Base-by-base conservation (phyloP, 352 stramenopile genomes). In the Phytophthora litchii region DNA sequence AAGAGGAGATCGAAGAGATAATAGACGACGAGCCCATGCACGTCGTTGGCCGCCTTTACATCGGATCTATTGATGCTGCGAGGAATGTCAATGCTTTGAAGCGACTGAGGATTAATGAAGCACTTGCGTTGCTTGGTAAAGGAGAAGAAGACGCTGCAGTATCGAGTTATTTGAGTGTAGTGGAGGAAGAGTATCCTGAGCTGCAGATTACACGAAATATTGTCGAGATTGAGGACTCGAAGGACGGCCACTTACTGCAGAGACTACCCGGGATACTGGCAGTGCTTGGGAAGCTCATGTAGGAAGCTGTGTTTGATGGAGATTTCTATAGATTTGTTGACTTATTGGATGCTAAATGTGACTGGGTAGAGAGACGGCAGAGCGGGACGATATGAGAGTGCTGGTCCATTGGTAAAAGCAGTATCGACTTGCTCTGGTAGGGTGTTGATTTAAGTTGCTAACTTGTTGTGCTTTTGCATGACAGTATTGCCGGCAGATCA, bases 61-160 rank as follows among this genome's bases (percentile, higher is more conserved):
- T 92, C 4, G 80, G 83, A 8, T 89, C 83, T 2, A 83, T 92
- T 23, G 83, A 92, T 47, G 83, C 83, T 3, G 79, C 80, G 43
- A 62, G 50, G 45, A 92, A 92, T 50, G 11, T 34, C 5, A 17
- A 5, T 0, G 80, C 68, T 36, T 56, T 91, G 27, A 47, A 54
- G 11, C 35, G 45, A 40, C 56, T 67, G 32, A 67, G 69, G 38
- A 78, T 92, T 37, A 52, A 64, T n/a, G 63, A 64, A 13, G 52
- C 67, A 2, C 50, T 92, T 12, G 68, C 72, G 27, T 57, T 92
- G 35, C 64, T 91, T 2, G 69, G 63, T 2, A 21, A 34, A 16
- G 57, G 61, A 11, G 60, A 60, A 29, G 72, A 81, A 35, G 47
- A 52, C 32, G 59, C 20, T 31, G 62, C 37, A 45, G 40, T 43